Evolutionary conservation across 306 rosid species (phyloP), one percentile per base, ranked within the genome.

Genomic region (barrel medic (Medicago truncatula)): DNA sequence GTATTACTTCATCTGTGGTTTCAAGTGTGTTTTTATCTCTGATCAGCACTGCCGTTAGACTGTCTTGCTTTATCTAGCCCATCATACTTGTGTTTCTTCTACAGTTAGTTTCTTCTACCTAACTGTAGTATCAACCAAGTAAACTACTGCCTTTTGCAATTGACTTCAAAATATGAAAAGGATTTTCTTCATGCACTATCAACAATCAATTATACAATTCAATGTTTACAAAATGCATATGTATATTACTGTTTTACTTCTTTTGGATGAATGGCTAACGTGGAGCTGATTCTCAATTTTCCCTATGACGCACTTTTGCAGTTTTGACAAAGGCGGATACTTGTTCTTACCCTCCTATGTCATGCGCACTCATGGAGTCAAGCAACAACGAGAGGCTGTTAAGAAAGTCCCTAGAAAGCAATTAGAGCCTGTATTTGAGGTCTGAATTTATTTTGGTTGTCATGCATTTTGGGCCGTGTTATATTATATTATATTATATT

Each of bases 251-350:
- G n/a, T 60, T 76, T 71, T 71, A 72, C 28, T 57, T 70, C 40
- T 21, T 77, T 78, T 31, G 17, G 71, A 56, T 52, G 73, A 76
- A 64, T 47, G 60, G 43, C 41, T 36, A n/a, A 73, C 23, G 53
- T 43, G 21, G 44, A 69, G 46, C 47, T 61, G 54, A 60, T 59
- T 43, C 60, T 74, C 49, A 36, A 74, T 75, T 54, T 76, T 82
- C 39, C 17, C 12, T 57, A 10, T 82, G 63, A 44, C 72, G 36
- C 66, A 50, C 83, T 76, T 75, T 76, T 64, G 52, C 88, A 95
- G 99, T 67, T 95, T 89, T 89, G 99, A 95, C 74, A 90, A 79
- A 86, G 99, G 99, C 56, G 99, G 96, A 47, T 86, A 95, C 91
- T 84, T 95, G 59, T 90, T 84, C 83, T 82, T 95, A 60, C 99